A percentile compares a stretch with the other conserved stretches of the same genome.
Conservation (phyloP, 2,329 filamentous ascomycete species). For the Arthrobotrys conoides region DNA sequence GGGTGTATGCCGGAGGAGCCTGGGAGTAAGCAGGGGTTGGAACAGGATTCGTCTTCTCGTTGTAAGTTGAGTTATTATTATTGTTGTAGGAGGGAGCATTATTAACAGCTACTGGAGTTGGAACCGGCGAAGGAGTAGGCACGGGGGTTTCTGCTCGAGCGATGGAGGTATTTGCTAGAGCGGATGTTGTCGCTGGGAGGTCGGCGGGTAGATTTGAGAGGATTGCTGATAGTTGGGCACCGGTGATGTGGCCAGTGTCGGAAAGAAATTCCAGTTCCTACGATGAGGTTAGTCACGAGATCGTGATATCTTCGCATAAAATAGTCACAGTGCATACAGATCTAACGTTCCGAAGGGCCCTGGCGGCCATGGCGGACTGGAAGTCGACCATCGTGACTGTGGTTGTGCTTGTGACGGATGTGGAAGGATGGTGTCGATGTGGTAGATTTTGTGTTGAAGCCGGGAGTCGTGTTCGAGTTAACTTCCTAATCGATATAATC, state of each 20-base stretch:
- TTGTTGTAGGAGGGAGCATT: not conserved
- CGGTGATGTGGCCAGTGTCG: conserved; percentile 51
- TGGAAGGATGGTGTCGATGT: conserved; percentile 10
- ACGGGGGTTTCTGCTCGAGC: conserved; percentile 23
- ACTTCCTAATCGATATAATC: no score
- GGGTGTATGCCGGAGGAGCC: conserved; percentile 71
- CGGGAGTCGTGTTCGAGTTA: not conserved
- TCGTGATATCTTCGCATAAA: not conserved
- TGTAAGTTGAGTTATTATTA: conserved; percentile 19
- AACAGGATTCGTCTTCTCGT: conserved; percentile 48
- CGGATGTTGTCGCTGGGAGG: conserved; percentile 9
- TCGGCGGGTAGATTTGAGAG: conserved; percentile 50
- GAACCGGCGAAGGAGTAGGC: conserved; percentile 7
- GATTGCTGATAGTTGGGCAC: conserved; percentile 43
- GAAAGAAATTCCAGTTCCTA: conserved; percentile 58
- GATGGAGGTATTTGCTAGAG: conserved; percentile 29
- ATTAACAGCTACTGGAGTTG: conserved; percentile 13
- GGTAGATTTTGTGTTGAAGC: conserved; percentile 37
- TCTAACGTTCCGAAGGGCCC: conserved; percentile 52
- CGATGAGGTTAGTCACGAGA: conserved; percentile 8
- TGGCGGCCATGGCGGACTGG: conserved; percentile 56
- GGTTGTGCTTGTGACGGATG: conserved; percentile 1
- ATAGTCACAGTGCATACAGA: conserved; percentile 31
- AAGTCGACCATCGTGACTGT: conserved; percentile 50
- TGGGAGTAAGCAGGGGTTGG: conserved; percentile 35